Evolutionary conservation across 257 asterid genomes (phyloP), one percentile per base, ranked within the genome.

Genomic region (Primulina huaijiensis): DNA sequence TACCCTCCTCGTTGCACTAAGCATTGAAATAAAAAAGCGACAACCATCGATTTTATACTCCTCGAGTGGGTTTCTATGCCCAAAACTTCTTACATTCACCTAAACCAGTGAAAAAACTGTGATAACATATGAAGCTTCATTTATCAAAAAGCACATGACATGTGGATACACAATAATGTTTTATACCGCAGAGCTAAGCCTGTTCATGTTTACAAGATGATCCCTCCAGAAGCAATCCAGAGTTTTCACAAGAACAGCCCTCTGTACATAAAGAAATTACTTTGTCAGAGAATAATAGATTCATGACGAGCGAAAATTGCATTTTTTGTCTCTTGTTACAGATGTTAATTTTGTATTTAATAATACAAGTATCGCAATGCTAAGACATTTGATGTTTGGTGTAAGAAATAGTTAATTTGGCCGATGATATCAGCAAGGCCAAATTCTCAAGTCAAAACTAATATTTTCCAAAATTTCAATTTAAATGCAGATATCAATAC

Each of bases 41-140:
- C 99, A 91, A 65, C 99, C 99, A 67, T 94, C 97, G n/a, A 94
- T 94, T 79, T 94, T 94, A 82, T 91, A 94, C 78, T 94, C 99
- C 80, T 94, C 99, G 0, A 94, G 96, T 62, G 99, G 99, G 82
- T 94, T 87, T 76, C 97, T 85, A 64, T 91, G 96, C 80, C 97
- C 99, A 71, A 94, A 94, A 82, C 91, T 88, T 75, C 97, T 83
- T 60, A 94, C 92, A 74, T 91, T 94, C 81, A 94, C 99, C 98
- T 93, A 60, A 59, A 62, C 60, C 76, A 69, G 6, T 59, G 16
- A 68, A 29, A 65, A 27, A 23, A 8, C 52, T 64, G 71, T 60
- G 59, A 64, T 56, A 12, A 38, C 19, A 65, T 64, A 35, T 56
- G 64, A 64, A 8, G 4, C 40, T 67, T 59, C 38, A 37, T 33